These are phyloP conservation scores for Dimocarpus longan DNA, from an alignment of 345 rosid genomes.

Conservation along the genomic window DNA sequence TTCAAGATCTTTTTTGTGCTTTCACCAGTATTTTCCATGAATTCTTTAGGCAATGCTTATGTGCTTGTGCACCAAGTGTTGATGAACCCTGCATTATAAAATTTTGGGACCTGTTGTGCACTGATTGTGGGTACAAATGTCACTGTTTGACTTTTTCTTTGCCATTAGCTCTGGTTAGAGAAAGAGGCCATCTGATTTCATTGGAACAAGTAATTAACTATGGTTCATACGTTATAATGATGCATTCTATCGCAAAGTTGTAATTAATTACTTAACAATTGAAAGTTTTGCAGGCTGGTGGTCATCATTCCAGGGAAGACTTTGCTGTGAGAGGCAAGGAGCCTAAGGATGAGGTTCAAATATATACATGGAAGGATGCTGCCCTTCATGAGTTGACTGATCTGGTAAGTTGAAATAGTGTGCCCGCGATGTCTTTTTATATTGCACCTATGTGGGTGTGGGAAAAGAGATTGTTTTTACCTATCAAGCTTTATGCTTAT, in stretches of 20 bases:
- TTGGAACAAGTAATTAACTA: not conserved
- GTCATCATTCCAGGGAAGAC: constrained; percentile 80
- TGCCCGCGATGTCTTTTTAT: not conserved
- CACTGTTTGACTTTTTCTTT: not conserved
- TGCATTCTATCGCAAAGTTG: not conserved
- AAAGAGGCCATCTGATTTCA: not conserved
- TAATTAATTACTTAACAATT: not conserved
- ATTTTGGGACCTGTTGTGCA: not conserved
- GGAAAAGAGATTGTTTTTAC: not conserved
- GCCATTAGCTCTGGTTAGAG: not conserved
- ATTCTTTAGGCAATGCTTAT: not conserved
- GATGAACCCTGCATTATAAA: not conserved
- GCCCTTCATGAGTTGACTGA: constrained; percentile 86
- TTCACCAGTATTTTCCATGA: not conserved
- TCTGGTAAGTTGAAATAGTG: constrained; percentile 49
- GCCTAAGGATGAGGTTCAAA: constrained; percentile 95
- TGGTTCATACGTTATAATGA: not conserved
- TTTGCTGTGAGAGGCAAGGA: constrained; percentile 97
- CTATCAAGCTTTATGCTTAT: not conserved
- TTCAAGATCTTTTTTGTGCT: not conserved
- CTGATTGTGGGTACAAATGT: not conserved
- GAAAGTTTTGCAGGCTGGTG: constrained; percentile 58
- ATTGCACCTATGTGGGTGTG: not conserved
- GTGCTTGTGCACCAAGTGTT: not conserved
- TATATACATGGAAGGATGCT: constrained; percentile 98